Evolutionary conservation across 768 basidiomycete species (phyloP).

Genomic region (Pleurotus eryngii): DNA sequence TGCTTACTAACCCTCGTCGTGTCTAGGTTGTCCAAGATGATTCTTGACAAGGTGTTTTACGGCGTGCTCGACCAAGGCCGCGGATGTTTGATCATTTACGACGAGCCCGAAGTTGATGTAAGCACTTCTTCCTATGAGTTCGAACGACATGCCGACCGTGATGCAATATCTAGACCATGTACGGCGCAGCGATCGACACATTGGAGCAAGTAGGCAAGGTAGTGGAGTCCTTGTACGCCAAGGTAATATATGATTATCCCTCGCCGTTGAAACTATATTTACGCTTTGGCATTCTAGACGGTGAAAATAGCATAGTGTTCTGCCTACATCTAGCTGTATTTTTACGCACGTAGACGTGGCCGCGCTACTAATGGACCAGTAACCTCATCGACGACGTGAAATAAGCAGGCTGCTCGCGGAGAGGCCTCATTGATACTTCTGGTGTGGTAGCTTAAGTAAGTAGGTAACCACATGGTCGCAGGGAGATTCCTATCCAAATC

Average conservation of each 20-base stretch:
- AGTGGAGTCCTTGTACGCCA: slow-evolving; percentile 91
- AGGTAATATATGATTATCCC: slow-evolving; percentile 33
- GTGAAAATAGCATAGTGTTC: slow-evolving; percentile 37
- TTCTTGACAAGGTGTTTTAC: slow-evolving; percentile 89
- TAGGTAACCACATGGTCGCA: no score
- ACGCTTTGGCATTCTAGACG: slow-evolving; percentile 24
- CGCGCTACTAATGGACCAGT: background rate
- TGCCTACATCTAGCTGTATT: background rate
- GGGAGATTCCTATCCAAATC: no score
- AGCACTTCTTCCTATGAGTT: slow-evolving; percentile 24
- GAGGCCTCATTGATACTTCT: no score
- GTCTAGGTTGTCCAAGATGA: slow-evolving; percentile 91
- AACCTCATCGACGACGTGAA: no score
- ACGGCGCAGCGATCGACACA: slow-evolving; percentile 86
- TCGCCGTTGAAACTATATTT: background rate
- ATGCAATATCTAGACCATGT: slow-evolving; percentile 59
- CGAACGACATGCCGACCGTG: background rate
- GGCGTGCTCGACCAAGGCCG: slow-evolving; percentile 97
- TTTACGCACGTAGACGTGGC: background rate
- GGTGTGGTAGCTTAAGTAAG: no score
- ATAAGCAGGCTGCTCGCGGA: no score
- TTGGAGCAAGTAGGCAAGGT: slow-evolving; percentile 89
- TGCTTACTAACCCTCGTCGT: background rate
- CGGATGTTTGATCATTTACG: slow-evolving; percentile 89
- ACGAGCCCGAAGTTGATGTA: slow-evolving; percentile 82